Percentiles rank a stretch among this genome's conserved stretches.
Conservation (phyloP, 2,329 filamentous ascomycete species). For the Curvularia lunata region DNA sequence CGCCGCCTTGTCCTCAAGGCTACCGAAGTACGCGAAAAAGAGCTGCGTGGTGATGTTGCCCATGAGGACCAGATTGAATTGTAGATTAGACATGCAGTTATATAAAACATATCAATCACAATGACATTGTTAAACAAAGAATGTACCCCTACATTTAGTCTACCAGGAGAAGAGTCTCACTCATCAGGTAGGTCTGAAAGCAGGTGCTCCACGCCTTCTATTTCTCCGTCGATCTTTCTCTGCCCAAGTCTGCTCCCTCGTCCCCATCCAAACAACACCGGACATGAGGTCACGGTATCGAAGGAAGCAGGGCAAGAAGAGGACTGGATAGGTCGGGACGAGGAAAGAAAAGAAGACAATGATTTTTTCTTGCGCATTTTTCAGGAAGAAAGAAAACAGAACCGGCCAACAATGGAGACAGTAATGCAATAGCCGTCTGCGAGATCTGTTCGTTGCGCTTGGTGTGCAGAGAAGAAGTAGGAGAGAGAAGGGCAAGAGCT, state of each 20-base stretch:
- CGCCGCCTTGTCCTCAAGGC: conserved; percentile 58
- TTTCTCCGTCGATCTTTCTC: background rate
- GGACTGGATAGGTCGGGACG: background rate
- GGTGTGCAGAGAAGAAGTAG: conserved; percentile 9
- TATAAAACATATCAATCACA: background rate
- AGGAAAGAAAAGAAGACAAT: background rate
- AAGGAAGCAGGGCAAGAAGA: no score
- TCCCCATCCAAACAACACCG: background rate
- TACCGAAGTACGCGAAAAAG: conserved; percentile 33
- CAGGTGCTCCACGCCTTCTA: conserved; percentile 19
- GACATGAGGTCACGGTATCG: background rate
- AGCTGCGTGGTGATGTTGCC: background rate
- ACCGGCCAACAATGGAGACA: conserved; percentile 29
- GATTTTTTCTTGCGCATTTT: conserved; percentile 37
- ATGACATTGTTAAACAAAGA: background rate
- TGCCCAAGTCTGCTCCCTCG: conserved; percentile 19
- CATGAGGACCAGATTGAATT: conserved; percentile 29
- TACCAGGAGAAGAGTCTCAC: conserved; percentile 42
- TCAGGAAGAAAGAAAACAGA: no score
- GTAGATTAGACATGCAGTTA: conserved; percentile 14
- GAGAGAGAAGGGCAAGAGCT: background rate
- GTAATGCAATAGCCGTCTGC: conserved; percentile 28
- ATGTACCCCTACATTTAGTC: conserved; percentile 47
- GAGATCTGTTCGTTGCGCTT: conserved; percentile 42
- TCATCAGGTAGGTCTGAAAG: conserved; percentile 45